Percentiles rank a stretch among this genome's conserved stretches.
Conservation (phyloP, 1,284 basidiomycete genomes). For the Pseudozyma thailandica region DNA sequence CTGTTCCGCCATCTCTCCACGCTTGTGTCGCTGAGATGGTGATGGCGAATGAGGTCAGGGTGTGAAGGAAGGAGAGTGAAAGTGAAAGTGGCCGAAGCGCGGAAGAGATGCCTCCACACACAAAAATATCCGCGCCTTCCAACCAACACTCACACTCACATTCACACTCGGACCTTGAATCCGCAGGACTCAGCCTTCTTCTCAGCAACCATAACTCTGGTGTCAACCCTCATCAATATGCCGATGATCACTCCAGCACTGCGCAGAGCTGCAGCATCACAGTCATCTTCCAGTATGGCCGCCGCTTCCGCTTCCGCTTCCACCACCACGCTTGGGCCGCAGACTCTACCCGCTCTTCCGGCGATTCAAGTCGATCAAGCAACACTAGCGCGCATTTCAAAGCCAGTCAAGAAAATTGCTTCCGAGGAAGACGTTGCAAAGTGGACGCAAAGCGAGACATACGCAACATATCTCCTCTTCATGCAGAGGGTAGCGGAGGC, state of each 20-base stretch:
- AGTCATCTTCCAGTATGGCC: not conserved
- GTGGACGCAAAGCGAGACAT: constrained; percentile 62
- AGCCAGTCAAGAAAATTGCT: constrained; percentile 60
- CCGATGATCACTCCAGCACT: constrained; percentile 35
- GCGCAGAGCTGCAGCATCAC: constrained; percentile 1
- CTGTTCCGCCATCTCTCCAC: constrained; percentile 10
- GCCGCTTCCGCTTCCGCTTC: constrained; percentile 12
- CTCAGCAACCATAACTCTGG: not conserved
- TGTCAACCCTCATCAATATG: constrained; percentile 2
- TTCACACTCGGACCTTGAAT: constrained; percentile 13
- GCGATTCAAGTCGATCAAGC: constrained; percentile 21
- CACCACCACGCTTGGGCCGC: constrained; percentile 25
- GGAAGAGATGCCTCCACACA: constrained; percentile 13
- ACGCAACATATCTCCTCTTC: constrained; percentile 56
- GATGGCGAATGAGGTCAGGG: too few relatives aligned
- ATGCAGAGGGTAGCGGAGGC: constrained; percentile 65
- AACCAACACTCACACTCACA: not conserved
- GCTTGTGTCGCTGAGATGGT: not conserved
- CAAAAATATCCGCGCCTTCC: not conserved
- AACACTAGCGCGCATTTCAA: constrained; percentile 19
- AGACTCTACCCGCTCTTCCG: constrained; percentile 39
- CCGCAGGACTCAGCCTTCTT: not conserved
- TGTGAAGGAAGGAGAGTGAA: not conserved
- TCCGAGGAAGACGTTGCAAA: constrained; percentile 62
- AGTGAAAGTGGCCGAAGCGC: constrained; percentile 1